Conservation (phyloP, 352 stramenopile genomes). For the Elongisporangium senticosum region DNA sequence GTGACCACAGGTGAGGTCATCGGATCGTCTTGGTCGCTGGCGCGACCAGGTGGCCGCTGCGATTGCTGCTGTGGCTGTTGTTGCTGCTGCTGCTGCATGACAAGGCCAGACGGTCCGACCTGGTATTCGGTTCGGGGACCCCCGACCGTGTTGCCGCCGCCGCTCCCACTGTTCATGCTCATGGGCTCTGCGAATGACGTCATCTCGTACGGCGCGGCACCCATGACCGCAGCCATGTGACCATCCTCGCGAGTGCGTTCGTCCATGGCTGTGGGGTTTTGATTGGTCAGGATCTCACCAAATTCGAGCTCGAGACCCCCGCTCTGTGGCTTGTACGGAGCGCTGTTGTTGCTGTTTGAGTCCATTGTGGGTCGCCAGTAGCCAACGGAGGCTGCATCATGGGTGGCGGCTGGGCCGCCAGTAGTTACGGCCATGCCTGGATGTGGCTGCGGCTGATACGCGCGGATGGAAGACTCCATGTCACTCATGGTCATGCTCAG, state of each 20-base stretch:
- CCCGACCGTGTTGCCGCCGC: conserved; percentile 1
- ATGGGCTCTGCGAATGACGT: conserved; percentile 27
- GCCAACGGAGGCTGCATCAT: conserved; percentile 8
- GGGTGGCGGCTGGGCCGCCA: conserved; percentile 3
- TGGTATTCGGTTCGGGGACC: neutral
- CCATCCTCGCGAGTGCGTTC: conserved; percentile 3
- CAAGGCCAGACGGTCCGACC: neutral
- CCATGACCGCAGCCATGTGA: conserved; percentile 21
- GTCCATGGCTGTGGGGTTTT: neutral
- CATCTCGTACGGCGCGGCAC: conserved; percentile 27
- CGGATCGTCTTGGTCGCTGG: neutral
- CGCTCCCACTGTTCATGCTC: conserved; percentile 3
- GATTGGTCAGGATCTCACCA: conserved; percentile 26
- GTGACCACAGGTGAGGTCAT: neutral
- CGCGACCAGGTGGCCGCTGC: neutral
- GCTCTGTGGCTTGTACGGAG: neutral
- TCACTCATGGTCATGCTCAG: conserved; percentile 18
- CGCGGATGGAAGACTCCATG: conserved; percentile 22
- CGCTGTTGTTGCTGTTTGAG: conserved; percentile 14
- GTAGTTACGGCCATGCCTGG: conserved; percentile 7
- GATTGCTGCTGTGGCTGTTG: conserved; percentile 2
- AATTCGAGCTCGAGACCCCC: conserved; percentile 34
- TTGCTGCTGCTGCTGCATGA: conserved; percentile 1
- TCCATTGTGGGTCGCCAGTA: conserved; percentile 19
- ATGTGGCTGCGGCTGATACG: conserved; percentile 11